Percentiles rank a stretch among this genome's conserved stretches.
Evolutionary conservation across 1,139 yeast species (phyloP).

Genomic region (Meyerozyma carpophila): DNA sequence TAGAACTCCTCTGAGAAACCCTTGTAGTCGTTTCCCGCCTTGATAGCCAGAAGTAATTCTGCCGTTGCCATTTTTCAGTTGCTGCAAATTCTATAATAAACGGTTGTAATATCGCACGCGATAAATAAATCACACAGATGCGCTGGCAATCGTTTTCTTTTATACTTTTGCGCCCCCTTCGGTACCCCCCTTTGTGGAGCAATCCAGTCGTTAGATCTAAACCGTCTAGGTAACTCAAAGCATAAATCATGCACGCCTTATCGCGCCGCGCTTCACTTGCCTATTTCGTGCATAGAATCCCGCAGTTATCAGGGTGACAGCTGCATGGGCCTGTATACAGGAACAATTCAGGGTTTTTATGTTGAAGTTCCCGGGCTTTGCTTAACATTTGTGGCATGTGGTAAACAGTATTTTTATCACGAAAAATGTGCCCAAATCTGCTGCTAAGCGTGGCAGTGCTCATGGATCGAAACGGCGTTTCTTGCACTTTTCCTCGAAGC

Average conservation of each 20-base stretch:
- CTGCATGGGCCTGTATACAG: neutral
- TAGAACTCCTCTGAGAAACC: conserved; percentile 7
- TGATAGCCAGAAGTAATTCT: conserved; percentile 7
- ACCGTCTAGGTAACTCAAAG: neutral
- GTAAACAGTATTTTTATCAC: no score
- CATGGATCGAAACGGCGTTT: no score
- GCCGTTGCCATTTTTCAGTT: conserved; percentile 3
- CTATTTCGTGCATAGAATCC: conserved; percentile 1
- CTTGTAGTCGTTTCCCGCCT: conserved; percentile 10
- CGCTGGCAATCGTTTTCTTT: no score
- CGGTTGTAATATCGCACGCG: no score
- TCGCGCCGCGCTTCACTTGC: conserved; percentile 1
- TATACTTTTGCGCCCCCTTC: no score
- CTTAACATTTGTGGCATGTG: no score
- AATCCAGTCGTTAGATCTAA: neutral
- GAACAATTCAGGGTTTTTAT: neutral
- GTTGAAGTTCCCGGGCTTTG: no score
- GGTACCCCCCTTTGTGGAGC: neutral
- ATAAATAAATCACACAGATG: no score
- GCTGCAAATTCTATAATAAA: neutral
- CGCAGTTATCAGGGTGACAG: neutral
- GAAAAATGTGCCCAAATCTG: no score
- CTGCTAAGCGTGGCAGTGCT: no score
- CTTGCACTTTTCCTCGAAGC: no score
- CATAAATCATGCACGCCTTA: neutral